phyloP scores from a whole-genome alignment of 2,329 filamentous ascomycete species.

The Penicillium italicum region DNA sequence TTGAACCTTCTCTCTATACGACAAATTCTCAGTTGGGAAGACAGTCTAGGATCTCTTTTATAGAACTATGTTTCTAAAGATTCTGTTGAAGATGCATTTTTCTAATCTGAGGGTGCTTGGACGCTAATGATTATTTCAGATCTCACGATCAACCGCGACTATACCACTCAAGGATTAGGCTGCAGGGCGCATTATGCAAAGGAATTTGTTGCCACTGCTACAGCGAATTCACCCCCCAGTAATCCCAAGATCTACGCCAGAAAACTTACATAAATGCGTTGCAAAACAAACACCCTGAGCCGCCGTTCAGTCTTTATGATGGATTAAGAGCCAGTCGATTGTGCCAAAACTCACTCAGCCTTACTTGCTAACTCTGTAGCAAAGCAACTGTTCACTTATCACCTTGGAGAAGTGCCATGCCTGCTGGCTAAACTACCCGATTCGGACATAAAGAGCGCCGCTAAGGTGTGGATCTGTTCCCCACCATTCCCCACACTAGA shows the following conservation, averaged over 20 bases:
- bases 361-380: neutral
- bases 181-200: neutral
- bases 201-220: no score
- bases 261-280: neutral
- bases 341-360: no score
- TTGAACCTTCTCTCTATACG: neutral
- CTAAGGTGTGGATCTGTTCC: neutral
- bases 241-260: neutral
- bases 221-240: neutral
- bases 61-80: neutral
- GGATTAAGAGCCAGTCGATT: neutral
- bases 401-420: neutral
- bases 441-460: neutral
- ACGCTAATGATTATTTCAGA: neutral
- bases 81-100: neutral
- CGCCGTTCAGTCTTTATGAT: neutral
- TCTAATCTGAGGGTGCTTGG: neutral
- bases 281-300: neutral
- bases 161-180: neutral
- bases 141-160: no score
- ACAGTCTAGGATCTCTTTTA: no score
- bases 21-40: neutral
- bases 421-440: neutral
- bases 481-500: neutral
- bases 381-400: neutral